Evolutionary conservation across 2,329 filamentous ascomycete genomes (phyloP), one percentile per base, ranked within the genome.

Genomic region (Apiospora sp.): DNA sequence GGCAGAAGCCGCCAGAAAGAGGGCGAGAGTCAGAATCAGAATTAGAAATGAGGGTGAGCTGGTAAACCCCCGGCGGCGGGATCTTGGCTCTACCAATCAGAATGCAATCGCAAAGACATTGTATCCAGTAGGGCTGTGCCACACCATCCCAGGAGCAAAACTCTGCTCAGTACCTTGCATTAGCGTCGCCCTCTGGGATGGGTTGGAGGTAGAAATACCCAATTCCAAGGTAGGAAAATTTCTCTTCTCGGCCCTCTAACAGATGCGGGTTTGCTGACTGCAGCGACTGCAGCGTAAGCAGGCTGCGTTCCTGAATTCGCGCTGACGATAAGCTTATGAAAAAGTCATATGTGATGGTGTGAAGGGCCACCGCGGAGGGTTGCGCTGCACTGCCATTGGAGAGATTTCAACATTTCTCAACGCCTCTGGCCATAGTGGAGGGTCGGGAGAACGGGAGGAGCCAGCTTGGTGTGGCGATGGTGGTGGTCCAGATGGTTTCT

Each of bases 61-160:
- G 58, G 7, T 64, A 22, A 64, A 24, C 34, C 58, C 58, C 58
- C 30, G 34, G 10, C 8, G 58, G 5, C 6, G 58, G 41, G 58
- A 41, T n/a, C 30, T 41, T 24, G 58, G 58, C 58, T 64, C 58
- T 64, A n/a, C 58, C 58, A 64, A 64, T 64, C 58, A 64, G 34
- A 64, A 64, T n/a, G 58, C 58, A 64, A 64, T 64, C 58, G 58
- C 58, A 64, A 64, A 64, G 58, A 64, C 58, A 64, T n/a, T 24
- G 58, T 22, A 64, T 41, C 58, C 58, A 64, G 58, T 64, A 64
- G 58, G 58, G 58, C 58, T 64, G 58, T 64, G 58, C 58, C 34
- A 64, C 58, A 64, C 58, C 58, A 64, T 64, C 58, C 58, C 58
- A 37, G 34, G 34, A n/a, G 58, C 58, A 64, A 64, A 64, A 64